Base-by-base conservation (phyloP, 192 early-diverging fungal genomes). In the Dissophora globulifera region DNA sequence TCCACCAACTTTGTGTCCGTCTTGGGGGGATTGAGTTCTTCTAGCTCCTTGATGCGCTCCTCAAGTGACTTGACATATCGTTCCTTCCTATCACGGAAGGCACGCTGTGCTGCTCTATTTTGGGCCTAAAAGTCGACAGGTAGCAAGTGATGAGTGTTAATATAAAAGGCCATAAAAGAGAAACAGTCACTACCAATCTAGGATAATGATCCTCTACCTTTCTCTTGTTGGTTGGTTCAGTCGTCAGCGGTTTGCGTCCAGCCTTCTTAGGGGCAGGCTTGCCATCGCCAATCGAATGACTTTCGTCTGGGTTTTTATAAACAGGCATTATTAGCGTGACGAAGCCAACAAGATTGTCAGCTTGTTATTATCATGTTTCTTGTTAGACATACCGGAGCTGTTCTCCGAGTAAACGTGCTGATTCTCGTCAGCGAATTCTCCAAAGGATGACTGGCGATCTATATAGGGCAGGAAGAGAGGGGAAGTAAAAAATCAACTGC, bases 71-170 rank as follows among this genome's bases (percentile, higher is more conserved):
- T 86, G 12, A 95, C 88, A 71, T 96, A 93, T 53, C 85, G 84
- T 62, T 94, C 89, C 62, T 92, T 93, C 58, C 95, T 90, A 67
- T 95, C 93, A 43, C 95, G 91, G 78, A 96, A 96, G 4, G 93
- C 93, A 13, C 92, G 86, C 72, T 93, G 92, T 8, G 92, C 92
- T 9, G 91, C 91, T 15, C 92, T 84, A 68, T 93, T 93, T 72
- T 93, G 92, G 10, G 89, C 91, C 26, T 90, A 52, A 16, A 25
- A 11, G n/a, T 5, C 12, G 16, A 45, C 4, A 45, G 10, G 17
- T 9, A 40, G 38, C 50, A 52, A 52, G 29, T 29, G 19, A 23
- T 22, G n/a, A n/a, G n/a, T n/a, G n/a, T n/a, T n/a, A n/a, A n/a
- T 52, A 13, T 13, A 9, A 23, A 55, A 32, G 11, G 19, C 32